phyloP scores from a whole-genome alignment of 2,329 filamentous ascomycete genomes.

The Aspergillus bombycis region DNA sequence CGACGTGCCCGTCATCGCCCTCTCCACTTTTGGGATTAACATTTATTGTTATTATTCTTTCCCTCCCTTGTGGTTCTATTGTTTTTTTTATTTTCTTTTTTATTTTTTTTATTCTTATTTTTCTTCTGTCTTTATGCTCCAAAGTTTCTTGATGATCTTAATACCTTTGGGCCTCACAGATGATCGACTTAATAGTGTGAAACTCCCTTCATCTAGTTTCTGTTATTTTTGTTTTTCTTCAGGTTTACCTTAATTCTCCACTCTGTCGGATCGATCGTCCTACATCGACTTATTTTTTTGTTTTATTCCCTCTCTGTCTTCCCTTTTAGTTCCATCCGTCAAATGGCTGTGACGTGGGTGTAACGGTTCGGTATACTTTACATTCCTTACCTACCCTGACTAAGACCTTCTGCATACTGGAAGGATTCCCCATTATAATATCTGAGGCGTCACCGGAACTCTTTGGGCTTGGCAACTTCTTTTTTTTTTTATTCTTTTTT shows the following conservation, averaged over 20 bases:
- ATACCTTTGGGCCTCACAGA: neutral
- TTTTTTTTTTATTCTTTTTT: neutral
- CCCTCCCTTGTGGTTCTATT: neutral
- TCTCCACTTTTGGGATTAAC: neutral
- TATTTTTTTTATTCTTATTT: neutral
- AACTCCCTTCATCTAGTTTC: constrained; percentile 3
- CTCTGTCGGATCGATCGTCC: constrained; percentile 20
- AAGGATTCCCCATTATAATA: neutral
- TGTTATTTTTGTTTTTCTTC: constrained; percentile 21
- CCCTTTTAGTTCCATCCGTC: constrained; percentile 6
- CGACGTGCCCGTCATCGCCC: neutral
- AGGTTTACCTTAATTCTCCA: constrained; percentile 8
- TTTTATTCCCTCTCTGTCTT: constrained; percentile 13
- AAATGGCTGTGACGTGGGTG: constrained; percentile 27
- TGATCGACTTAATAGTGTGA: constrained; percentile 7
- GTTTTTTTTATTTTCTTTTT: neutral
- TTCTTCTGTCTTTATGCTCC: neutral
- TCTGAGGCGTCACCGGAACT: constrained; percentile 1
- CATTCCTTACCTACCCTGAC: constrained; percentile 17
- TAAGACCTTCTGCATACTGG: constrained; percentile 3
- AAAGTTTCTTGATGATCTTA: neutral
- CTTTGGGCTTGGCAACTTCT: constrained; percentile 3
- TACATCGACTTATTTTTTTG: neutral
- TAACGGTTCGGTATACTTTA: constrained; percentile 25
- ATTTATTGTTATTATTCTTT: neutral